Evolutionary conservation across 768 basidiomycete genomes (phyloP), one percentile per base, ranked within the genome.

Genomic region (Podaxis pistillaris): DNA sequence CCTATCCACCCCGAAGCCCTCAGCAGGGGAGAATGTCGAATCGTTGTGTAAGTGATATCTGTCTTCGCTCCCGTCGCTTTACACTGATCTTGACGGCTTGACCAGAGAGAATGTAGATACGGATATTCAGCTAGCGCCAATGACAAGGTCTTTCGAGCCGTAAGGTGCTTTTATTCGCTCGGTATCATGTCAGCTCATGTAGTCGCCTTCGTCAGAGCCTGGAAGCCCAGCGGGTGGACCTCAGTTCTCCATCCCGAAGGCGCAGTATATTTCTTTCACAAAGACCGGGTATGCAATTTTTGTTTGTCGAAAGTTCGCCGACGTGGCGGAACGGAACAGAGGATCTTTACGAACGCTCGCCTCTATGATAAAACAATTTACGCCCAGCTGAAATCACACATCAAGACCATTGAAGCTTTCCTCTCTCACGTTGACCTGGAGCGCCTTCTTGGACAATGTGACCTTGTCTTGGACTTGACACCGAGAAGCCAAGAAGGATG

Each of bases 201-300:
- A 22, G 28, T 46, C 19, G 22, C 17, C 40, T 6, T 5, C 12
- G 36, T 26, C 44, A 74, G 72, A 47, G 64, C 69, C 1, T 44
- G 51, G 12, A 64, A 68, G 58, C 72, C 70, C 13, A 46, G 41
- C 7, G 81, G 77, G 0, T 89, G 87, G 87, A 70, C 33, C 4
- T 69, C 78, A 0, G 72, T 74, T 36, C 71, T 75, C 1, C 88
- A 89, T 65, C 86, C 87, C 0, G 87, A 89, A 70, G 88, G 88
- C 4, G 80, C 76, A 11, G 75, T 81, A n/a, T 89, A 88, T 67
- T 89, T 83, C 60, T 79, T 78, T 65, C 75, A 86, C 62, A n/a
- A 63, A 57, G 64, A 73, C 1, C 78, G 78, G 73, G 86, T 86
- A 51, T 12, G 76, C 66, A 24, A 24, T 36, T 17, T 15, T n/a